These are phyloP conservation scores for Daedalea quercina DNA, from an alignment of 768 basidiomycete species.

Conservation along the genomic window DNA sequence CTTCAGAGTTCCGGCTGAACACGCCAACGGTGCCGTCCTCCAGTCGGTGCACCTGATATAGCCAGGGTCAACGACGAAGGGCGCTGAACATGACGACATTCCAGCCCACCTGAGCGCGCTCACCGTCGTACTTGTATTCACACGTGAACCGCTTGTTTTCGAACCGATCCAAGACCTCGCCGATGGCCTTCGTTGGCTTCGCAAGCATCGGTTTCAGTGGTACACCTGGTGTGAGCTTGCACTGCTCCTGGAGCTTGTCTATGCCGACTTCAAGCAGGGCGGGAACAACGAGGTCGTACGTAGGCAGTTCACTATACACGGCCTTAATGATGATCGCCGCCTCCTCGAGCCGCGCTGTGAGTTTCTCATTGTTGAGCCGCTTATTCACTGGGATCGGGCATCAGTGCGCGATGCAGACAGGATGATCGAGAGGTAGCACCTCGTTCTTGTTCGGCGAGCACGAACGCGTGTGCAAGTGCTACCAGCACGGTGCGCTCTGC, in stretches of 20 bases:
- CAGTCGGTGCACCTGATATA: conserved; percentile 67
- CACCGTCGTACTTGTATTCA: conserved; percentile 99
- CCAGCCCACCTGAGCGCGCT: conserved; percentile 76
- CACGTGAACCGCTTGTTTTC: conserved; percentile 95
- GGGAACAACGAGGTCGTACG: conserved; percentile 88
- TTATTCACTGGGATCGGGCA: conserved; percentile 46
- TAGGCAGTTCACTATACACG: conserved; percentile 94
- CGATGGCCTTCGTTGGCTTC: conserved; percentile 98
- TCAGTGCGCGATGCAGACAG: background rate
- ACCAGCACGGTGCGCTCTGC: conserved; percentile 95
- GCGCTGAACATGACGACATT: background rate
- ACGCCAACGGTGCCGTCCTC: conserved; percentile 81
- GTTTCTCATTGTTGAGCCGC: conserved; percentile 67
- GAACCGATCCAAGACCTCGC: conserved; percentile 94
- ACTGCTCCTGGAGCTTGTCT: conserved; percentile 56
- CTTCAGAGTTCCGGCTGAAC: conserved; percentile 96
- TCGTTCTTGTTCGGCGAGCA: conserved; percentile 71
- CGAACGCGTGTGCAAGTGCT: conserved; percentile 86
- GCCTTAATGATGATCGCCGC: conserved; percentile 74
- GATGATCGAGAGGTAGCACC: conserved; percentile 29
- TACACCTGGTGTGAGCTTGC: conserved; percentile 92
- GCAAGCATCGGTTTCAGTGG: conserved; percentile 99
- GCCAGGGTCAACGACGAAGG: background rate
- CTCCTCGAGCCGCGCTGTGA: conserved; percentile 68
- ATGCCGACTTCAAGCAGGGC: conserved; percentile 79